Percentiles rank a stretch among this genome's conserved stretches.
Conservation (phyloP, 2,329 filamentous ascomycete genomes). For the Pestalotiopsis sp. region DNA sequence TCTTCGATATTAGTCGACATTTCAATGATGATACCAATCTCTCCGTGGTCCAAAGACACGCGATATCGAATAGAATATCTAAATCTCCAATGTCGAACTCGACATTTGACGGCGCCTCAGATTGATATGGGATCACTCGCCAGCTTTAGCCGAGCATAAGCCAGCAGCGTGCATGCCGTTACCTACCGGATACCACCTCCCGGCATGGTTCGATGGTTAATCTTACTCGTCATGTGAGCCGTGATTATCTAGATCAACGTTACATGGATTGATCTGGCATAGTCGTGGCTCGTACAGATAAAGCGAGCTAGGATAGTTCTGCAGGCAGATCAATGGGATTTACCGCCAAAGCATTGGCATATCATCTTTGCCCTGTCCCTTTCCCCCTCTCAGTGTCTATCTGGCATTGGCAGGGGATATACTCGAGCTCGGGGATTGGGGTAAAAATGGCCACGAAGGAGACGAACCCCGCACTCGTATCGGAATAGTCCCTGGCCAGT, state of each 20-base stretch:
- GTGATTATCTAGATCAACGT: neutral
- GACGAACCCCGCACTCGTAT: neutral
- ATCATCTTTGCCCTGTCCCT: neutral
- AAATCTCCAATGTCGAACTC: neutral
- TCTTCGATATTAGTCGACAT: constrained; percentile 9
- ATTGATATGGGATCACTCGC: neutral
- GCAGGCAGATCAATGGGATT: neutral
- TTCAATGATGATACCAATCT: neutral
- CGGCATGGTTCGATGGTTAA: constrained; percentile 1
- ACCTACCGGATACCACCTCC: neutral
- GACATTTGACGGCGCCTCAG: neutral
- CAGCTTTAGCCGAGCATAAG: neutral
- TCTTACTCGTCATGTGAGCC: neutral
- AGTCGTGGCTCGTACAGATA: neutral
- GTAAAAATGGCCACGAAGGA: neutral
- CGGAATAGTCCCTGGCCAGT: neutral
- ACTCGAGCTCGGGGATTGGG: neutral
- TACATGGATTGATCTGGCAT: neutral
- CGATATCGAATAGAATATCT: neutral
- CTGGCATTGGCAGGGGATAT: neutral
- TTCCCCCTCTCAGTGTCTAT: neutral
- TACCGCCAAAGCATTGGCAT: neutral
- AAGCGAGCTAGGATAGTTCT: neutral
- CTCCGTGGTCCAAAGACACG: neutral
- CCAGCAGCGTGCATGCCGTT: neutral